Conservation (phyloP, 2,329 filamentous ascomycete species). For the Nigrospora oryzae region DNA sequence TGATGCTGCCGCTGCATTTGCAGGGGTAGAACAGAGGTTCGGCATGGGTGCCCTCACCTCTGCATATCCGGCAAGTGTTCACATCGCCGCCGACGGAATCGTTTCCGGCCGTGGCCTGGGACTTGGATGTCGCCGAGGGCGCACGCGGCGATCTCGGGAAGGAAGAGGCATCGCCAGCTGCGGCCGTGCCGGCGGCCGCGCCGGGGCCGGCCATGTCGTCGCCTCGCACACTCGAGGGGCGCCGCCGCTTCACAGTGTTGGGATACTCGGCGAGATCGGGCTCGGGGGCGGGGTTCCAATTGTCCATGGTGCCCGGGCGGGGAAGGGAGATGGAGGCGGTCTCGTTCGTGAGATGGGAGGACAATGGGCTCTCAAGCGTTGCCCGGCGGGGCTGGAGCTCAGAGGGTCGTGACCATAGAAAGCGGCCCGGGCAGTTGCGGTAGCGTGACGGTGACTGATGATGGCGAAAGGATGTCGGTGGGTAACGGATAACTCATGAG, state of each 20-base stretch:
- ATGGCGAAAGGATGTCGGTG: background rate
- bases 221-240: constrained; percentile 6
- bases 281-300: constrained; percentile 2
- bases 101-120: background rate
- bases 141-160: background rate
- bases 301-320: constrained; percentile 3
- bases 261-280: constrained; percentile 9
- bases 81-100: constrained; percentile 34
- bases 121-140: constrained; percentile 4
- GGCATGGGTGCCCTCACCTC: constrained; percentile 71
- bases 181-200: constrained; percentile 4
- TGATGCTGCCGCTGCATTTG: constrained; percentile 98
- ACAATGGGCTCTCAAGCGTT: too few relatives aligned
- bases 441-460: background rate
- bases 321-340: too few relatives aligned
- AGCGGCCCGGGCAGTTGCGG: too few relatives aligned
- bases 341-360: too few relatives aligned
- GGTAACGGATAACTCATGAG: too few relatives aligned
- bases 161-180: background rate
- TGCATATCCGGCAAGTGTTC: constrained; percentile 95
- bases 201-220: constrained; percentile 6
- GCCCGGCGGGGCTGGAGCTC: too few relatives aligned
- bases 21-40: constrained; percentile 95
- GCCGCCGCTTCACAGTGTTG: constrained; percentile 9
- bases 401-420: too few relatives aligned